Evolutionary conservation across 257 asterid genomes (phyloP).

Genomic region (Ajuga chamaepitys): DNA sequence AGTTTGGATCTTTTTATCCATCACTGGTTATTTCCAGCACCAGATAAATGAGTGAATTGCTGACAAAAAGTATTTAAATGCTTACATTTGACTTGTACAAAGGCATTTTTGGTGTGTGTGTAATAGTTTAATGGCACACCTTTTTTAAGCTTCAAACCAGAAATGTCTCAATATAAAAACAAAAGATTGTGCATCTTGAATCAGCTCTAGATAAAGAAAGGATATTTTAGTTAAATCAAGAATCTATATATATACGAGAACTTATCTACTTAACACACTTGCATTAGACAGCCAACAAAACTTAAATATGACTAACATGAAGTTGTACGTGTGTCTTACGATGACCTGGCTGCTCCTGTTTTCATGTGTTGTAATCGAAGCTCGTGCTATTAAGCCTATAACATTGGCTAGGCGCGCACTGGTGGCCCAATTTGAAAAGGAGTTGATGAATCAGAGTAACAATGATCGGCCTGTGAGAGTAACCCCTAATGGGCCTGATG

Average conservation of each 20-base stretch:
- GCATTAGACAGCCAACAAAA: background rate
- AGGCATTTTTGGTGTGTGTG: background rate
- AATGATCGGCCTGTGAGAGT: slow-evolving; percentile 37
- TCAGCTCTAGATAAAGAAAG: slow-evolving; percentile 5
- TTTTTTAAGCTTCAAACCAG: slow-evolving; percentile 14
- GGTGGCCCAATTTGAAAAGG: slow-evolving; percentile 30
- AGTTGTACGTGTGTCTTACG: slow-evolving; percentile 29
- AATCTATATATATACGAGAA: slow-evolving; percentile 20
- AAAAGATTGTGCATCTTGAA: slow-evolving; percentile 22
- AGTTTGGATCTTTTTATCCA: slow-evolving; percentile 6
- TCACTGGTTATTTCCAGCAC: background rate
- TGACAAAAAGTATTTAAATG: slow-evolving; percentile 13
- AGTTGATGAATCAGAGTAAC: slow-evolving; percentile 1
- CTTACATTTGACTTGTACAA: slow-evolving; percentile 15
- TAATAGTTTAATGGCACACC: slow-evolving; percentile 20
- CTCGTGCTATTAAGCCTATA: slow-evolving; percentile 42
- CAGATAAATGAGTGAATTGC: slow-evolving; percentile 4
- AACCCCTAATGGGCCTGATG: slow-evolving; percentile 73
- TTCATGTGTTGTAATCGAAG: slow-evolving; percentile 26
- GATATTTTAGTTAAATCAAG: background rate
- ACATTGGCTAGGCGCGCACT: slow-evolving; percentile 38
- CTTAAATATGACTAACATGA: slow-evolving; percentile 29
- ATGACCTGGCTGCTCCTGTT: slow-evolving; percentile 32
- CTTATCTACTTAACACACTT: background rate
- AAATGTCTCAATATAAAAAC: slow-evolving; percentile 3